Base-by-base conservation (phyloP, 805 yeast genomes). In the Kazachstania psychrophila region DNA sequence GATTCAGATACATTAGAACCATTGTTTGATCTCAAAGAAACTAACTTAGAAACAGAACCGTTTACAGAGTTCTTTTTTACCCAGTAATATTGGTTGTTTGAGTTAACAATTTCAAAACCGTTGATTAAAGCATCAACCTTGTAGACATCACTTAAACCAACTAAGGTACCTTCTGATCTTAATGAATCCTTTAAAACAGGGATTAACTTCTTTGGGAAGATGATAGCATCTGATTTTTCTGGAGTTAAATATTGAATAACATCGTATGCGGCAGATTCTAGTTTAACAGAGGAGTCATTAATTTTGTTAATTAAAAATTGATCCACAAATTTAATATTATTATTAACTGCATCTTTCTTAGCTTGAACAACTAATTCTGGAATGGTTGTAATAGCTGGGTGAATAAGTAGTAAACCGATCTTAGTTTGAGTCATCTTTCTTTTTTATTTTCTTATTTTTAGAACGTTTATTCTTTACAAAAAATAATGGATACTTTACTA, bases 351-450 rank as follows among this genome's bases (percentile, higher is more conserved):
- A 23, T 58, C 44, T 5, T 36, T 19, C 54, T 75, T 73, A 28
- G 62, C 55, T 1, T 42, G 26, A 32, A 61, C 68, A 14, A 77
- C 73, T 14, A 60, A 37, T 4, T 54, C 62, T 30, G 77, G 79
- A 27, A 70, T 68, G 0, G 79, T 72, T 10, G 78, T 82, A 33
- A 73, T 68, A 6, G 82, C 78, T 14, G 86, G 86, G 49, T 79
- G 86, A 37, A 79, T 65, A 34, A 79, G 61, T 19, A 78, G 56
- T 37, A 77, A 58, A 27, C 52, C 53, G 8, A 38, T 38, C 34
- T 45, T 43, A 18, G 38, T 35, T 16, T 25, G 15, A 8, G 40
- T 22, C 46, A 40, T 44, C 11, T 28, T 31, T 12, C 15, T 25
- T n/a, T n/a, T n/a, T n/a, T n/a, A n/a, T n/a, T n/a, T n/a, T n/a